Evolutionary conservation across 768 basidiomycete genomes (phyloP).

Genomic region (Baorangia bicolor): DNA sequence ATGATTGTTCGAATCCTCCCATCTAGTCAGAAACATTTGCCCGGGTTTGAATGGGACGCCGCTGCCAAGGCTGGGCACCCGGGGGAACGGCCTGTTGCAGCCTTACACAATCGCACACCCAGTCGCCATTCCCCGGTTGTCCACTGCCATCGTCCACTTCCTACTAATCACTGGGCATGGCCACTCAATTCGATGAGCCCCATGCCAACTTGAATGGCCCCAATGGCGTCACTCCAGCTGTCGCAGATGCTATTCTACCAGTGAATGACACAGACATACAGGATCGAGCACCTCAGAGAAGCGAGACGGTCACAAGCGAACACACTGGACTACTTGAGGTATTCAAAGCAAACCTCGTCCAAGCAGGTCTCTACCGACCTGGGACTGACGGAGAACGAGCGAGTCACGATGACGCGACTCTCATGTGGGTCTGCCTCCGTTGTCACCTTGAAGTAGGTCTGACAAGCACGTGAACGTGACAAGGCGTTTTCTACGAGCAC

Average conservation of each 20-base stretch:
- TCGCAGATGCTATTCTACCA: neutral
- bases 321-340: slow-evolving; percentile 30
- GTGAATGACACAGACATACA: neutral
- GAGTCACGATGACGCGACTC: slow-evolving; percentile 63
- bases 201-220: neutral
- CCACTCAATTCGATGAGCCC: neutral
- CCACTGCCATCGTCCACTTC: neutral
- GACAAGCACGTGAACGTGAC: neutral
- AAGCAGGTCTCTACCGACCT: slow-evolving; percentile 53
- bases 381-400: slow-evolving; percentile 33
- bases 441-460: neutral
- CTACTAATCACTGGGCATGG: neutral
- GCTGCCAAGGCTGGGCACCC: too few species aligned
- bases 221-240: neutral
- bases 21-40: neutral
- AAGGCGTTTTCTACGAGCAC: slow-evolving; percentile 83
- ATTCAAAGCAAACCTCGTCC: slow-evolving; percentile 53
- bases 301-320: neutral
- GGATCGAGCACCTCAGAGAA: neutral
- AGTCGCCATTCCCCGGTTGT: neutral
- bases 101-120: too few species aligned
- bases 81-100: too few species aligned
- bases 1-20: neutral
- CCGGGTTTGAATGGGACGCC: too few species aligned
- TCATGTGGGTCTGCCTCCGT: slow-evolving; percentile 49